phyloP scores from a whole-genome alignment of 352 stramenopile genomes.

The Aphanomyces astaci region DNA sequence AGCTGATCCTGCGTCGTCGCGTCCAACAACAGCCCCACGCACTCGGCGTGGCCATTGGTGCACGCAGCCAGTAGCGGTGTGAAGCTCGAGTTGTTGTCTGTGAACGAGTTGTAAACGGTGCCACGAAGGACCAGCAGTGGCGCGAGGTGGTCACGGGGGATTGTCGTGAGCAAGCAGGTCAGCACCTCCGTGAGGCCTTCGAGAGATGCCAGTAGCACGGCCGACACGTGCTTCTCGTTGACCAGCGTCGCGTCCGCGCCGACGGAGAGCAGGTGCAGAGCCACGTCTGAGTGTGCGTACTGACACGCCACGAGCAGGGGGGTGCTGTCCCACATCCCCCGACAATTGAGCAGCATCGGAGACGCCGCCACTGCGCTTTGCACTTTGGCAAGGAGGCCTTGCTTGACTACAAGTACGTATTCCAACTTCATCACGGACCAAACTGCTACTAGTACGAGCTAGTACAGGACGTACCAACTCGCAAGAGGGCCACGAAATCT shows the following conservation, averaged over 20 bases:
- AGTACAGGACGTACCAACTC: background rate
- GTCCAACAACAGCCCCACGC: constrained; percentile 41
- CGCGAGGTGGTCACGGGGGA: constrained; percentile 25
- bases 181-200: constrained; percentile 44
- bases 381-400: constrained; percentile 4
- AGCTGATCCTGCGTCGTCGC: constrained; percentile 22
- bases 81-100: constrained; percentile 49
- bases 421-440: no score
- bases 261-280: constrained; percentile 46
- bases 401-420: constrained; percentile 12
- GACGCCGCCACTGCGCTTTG: background rate
- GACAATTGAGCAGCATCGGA: constrained; percentile 41
- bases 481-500: background rate
- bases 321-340: constrained; percentile 79
- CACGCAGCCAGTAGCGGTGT: constrained; percentile 53
- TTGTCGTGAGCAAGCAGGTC: constrained; percentile 25
- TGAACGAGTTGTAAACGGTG: constrained; percentile 61
- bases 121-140: constrained; percentile 34
- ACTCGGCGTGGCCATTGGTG: constrained; percentile 62
- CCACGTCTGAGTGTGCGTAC: constrained; percentile 46
- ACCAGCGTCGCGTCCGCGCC: constrained; percentile 35
- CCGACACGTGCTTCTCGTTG: constrained; percentile 68
- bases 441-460: no score
- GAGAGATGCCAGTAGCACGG: constrained; percentile 58
- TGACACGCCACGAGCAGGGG: constrained; percentile 68